Evolutionary conservation across 2,329 filamentous ascomycete species (phyloP).

Genomic region (Sphaerostilbella broomeana): DNA sequence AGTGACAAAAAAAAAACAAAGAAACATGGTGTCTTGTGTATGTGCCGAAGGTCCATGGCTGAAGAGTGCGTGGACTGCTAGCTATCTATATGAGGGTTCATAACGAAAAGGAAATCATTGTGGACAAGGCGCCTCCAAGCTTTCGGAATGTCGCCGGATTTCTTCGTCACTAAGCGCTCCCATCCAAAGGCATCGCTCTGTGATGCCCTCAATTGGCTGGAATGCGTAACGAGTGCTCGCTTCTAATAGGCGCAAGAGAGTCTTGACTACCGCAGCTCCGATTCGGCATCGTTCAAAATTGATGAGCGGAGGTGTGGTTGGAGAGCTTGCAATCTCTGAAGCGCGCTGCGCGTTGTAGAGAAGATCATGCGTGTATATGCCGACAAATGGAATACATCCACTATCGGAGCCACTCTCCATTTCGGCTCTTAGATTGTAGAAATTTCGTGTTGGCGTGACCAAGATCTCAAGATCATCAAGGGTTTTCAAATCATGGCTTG

Average conservation of each 20-base stretch:
- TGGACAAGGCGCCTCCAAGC: slow-evolving; percentile 33
- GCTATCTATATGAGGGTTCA: slow-evolving; percentile 1
- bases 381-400: slow-evolving; percentile 79
- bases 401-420: slow-evolving; percentile 65
- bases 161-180: slow-evolving; percentile 70
- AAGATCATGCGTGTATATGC: slow-evolving; percentile 76
- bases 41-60: neutral
- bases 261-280: slow-evolving; percentile 72
- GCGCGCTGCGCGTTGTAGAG: slow-evolving; percentile 76
- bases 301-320: slow-evolving; percentile 60
- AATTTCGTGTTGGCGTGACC: slow-evolving; percentile 72
- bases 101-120: neutral
- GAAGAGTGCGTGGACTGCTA: slow-evolving; percentile 1
- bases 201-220: slow-evolving; percentile 66
- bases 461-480: slow-evolving; percentile 64
- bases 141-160: slow-evolving; percentile 51
- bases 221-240: slow-evolving; percentile 70
- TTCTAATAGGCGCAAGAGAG: slow-evolving; percentile 69
- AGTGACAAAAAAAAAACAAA: neutral
- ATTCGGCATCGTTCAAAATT: slow-evolving; percentile 80
- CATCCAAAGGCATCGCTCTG: slow-evolving; percentile 81
- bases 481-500: slow-evolving; percentile 56
- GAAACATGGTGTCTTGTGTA: slow-evolving; percentile 1
- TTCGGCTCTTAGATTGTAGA: slow-evolving; percentile 67
- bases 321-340: slow-evolving; percentile 63